A percentile compares a stretch with the other conserved stretches of the same genome.
These are phyloP conservation scores for Bipolaris victoriae DNA, from an alignment of 2,329 filamentous ascomycete genomes.

Conservation along the genomic window DNA sequence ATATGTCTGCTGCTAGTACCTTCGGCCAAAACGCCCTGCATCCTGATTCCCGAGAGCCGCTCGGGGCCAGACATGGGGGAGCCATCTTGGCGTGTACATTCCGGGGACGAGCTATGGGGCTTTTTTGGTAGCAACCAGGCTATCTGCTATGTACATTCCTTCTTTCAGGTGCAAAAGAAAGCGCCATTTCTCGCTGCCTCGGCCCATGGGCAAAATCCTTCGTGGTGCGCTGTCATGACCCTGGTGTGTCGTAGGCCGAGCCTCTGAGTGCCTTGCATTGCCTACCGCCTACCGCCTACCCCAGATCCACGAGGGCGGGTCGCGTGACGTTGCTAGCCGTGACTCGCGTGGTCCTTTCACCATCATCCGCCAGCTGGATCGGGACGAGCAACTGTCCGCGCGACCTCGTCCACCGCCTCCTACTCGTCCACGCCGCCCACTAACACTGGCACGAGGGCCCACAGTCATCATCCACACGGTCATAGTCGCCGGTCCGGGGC, in stretches of 20 bases:
- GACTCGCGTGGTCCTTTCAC: slow-evolving; percentile 16
- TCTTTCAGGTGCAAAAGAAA: not conserved
- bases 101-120: too few relatives aligned
- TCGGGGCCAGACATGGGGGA: not conserved
- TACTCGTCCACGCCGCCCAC: slow-evolving; percentile 15
- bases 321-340: slow-evolving; percentile 18
- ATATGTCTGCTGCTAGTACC: not conserved
- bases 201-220: not conserved
- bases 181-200: not conserved
- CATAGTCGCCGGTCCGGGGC: not conserved
- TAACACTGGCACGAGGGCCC: slow-evolving; percentile 16
- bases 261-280: slow-evolving; percentile 16
- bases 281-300: slow-evolving; percentile 3
- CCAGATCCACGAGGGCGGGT: slow-evolving; percentile 13
- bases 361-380: slow-evolving; percentile 18
- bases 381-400: slow-evolving; percentile 10
- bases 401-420: slow-evolving; percentile 10
- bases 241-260: slow-evolving; percentile 5
- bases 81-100: not conserved
- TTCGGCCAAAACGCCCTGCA: not conserved
- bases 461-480: slow-evolving; percentile 11
- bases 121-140: too few relatives aligned
- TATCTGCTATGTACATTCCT: not conserved
- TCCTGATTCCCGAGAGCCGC: not conserved
- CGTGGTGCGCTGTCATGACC: not conserved